Evolutionary conservation across 2,329 filamentous ascomycete species (phyloP), one percentile per base, ranked within the genome.

Genomic region (Apiospora marii): DNA sequence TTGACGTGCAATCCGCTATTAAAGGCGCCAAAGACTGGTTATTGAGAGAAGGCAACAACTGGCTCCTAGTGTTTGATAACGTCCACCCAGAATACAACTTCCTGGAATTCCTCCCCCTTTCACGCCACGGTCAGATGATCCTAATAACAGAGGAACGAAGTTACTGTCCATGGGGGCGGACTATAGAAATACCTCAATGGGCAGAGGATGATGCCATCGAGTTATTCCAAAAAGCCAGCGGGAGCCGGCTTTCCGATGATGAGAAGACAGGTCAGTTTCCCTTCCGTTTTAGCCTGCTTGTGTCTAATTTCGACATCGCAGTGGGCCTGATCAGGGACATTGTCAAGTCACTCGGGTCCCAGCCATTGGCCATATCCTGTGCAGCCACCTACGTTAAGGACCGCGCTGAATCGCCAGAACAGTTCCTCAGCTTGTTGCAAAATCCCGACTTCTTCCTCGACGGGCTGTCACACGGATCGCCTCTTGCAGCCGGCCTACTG

Each of bases 11-110:
- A 30, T 67, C 58, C 10, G 58, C 58, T 41, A 24, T 67, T 16
- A 67, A 67, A n/a, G 58, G 58, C 30, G 58, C 58, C 30, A 67
- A 67, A 30, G 30, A 67, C 58, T 67, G 58, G 58, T 14, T 67
- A 22, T 24, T 67, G 27, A 34, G 58, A 41, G 30, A 67, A 41
- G 19, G 22, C 58, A 67, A 67, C 58, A 41, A 41, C 30, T 67
- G 58, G 58, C 58, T 67, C 30, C 58, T 67, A 41, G 58, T 67
- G 30, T 67, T 67, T 8, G 58, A 67, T 27, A 67, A 67, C 30
- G 58, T 67, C 10, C 58, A 41, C 37, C 58, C 58, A 34, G 37
- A 67, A 34, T 67, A 67, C 58, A 67, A 67, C 30, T 67, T 67
- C 37, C 13, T 67, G 30, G 58, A 67, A 10, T 67, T 67, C 58